Evolutionary conservation across 768 basidiomycete genomes (phyloP), one percentile per base, ranked within the genome.

Genomic region (Russula dissimulans): DNA sequence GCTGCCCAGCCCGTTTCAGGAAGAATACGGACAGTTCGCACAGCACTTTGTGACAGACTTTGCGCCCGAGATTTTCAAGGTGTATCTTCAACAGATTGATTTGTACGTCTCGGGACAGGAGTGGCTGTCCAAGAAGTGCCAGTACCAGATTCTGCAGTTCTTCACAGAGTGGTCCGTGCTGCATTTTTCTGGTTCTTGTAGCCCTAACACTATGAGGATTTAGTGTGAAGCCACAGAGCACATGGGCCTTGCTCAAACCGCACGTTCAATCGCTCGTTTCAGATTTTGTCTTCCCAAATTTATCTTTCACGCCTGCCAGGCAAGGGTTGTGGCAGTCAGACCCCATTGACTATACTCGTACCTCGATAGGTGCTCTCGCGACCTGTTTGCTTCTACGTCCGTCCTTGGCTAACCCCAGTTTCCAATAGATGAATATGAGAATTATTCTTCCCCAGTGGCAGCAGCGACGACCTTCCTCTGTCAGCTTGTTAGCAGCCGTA

Each of bases 181-280:
- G 1, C 29, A 22, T 29, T 47, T 32, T 49, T 51, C 9, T 52
- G 52, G 48, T 49, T 36, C 39, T 46, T 10, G 39, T 32, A 17
- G 51, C 31, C 34, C 49, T 34, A 49, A 34, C 60, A 26, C 52
- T 57, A 52, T 51, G 10, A 31, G 45, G 55, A 39, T 57, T 7
- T 54, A 95, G 92, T 66, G 83, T 95, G 66, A 95, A 95, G 74
- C 93, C 93, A 14, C 92, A 91, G 68, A 81, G 89, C n/a, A 95
- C 91, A 5, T 95, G 92, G 91, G 74, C 77, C 3, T 78, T 90
- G 41, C 80, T 95, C 69, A 93, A 93, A 71, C 91, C 91, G 22
- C 92, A 91, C 67, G 82, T 88, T 41, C 79, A 89, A 69, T 82
- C 74, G 3, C 80, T 95, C 5, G 81, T 94, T n/a, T 83, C 86